A percentile compares a stretch with the other conserved stretches of the same genome.
phyloP scores from a whole-genome alignment of 164 flowering plant genomes.

The Buxus sempervirens region DNA sequence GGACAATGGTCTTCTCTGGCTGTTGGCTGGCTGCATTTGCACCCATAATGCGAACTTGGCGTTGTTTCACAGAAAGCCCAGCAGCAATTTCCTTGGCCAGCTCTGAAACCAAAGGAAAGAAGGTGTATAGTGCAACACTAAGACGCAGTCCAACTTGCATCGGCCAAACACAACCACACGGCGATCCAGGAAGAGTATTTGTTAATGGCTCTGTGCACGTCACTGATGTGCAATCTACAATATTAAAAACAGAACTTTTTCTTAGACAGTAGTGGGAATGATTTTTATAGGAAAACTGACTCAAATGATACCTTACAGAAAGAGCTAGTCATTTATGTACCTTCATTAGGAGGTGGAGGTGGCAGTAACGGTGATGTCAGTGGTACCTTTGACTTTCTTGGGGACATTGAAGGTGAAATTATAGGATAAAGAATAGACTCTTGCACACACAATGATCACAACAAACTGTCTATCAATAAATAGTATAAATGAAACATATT shows the following conservation, averaged over 20 bases:
- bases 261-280: neutral
- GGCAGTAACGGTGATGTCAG: slow-evolving; percentile 45
- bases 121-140: slow-evolving; percentile 61
- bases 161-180: slow-evolving; percentile 73
- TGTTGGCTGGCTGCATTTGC: slow-evolving; percentile 70
- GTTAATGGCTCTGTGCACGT: slow-evolving; percentile 63
- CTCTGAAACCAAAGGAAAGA: slow-evolving; percentile 81
- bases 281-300: neutral
- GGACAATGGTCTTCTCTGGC: slow-evolving; percentile 59
- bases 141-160: slow-evolving; percentile 77
- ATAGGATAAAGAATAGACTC: slow-evolving; percentile 30
- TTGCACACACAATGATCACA: slow-evolving; percentile 15
- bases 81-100: slow-evolving; percentile 65
- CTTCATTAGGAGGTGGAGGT: slow-evolving; percentile 79
- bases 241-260: slow-evolving; percentile 4
- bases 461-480: neutral
- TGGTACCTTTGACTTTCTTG: slow-evolving; percentile 33
- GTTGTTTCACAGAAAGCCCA: slow-evolving; percentile 69
- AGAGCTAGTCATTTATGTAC: slow-evolving; percentile 21
- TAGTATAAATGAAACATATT: slow-evolving; percentile 6
- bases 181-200: slow-evolving; percentile 76
- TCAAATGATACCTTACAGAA: neutral
- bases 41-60: slow-evolving; percentile 72
- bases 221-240: slow-evolving; percentile 59
- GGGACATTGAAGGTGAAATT: slow-evolving; percentile 30